Conservation (phyloP, 2,329 filamentous ascomycete species). For the Podosphaera xanthii region DNA sequence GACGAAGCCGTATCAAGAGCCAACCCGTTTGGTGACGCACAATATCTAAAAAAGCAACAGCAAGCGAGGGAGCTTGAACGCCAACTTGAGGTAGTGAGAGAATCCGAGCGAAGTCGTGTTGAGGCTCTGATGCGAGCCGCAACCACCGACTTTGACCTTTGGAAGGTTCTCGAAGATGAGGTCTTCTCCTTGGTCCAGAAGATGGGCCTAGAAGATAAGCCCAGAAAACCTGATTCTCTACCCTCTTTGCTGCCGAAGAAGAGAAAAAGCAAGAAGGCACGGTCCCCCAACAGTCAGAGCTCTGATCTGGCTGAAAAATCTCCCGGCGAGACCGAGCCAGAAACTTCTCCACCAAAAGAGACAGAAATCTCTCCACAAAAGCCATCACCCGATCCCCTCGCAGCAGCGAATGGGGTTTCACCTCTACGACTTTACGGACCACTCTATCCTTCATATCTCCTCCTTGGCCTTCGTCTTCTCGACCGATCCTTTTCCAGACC, state of each 20-base stretch:
- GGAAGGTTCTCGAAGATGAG: constrained; percentile 41
- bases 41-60: not conserved
- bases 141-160: constrained; percentile 38
- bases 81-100: constrained; percentile 12
- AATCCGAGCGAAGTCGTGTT: constrained; percentile 27
- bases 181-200: constrained; percentile 37
- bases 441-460: constrained; percentile 39
- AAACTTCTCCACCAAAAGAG: not conserved
- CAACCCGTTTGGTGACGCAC: not conserved
- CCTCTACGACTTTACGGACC: constrained; percentile 33
- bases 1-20: not conserved
- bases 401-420: constrained; percentile 4
- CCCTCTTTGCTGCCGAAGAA: not conserved
- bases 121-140: constrained; percentile 30
- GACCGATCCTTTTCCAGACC: constrained; percentile 31
- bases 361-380: not conserved
- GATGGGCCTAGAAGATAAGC: constrained; percentile 26
- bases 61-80: constrained; percentile 4
- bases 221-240: not conserved
- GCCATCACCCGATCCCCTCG: not conserved
- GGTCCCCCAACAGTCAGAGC: too few species aligned
- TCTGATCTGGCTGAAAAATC: not conserved
- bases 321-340: not conserved
- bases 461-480: constrained; percentile 31
- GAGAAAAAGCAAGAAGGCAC: constrained; percentile 3